phyloP scores from a whole-genome alignment of 23 red algal genomes.

The Gracilaria domingensis region DNA sequence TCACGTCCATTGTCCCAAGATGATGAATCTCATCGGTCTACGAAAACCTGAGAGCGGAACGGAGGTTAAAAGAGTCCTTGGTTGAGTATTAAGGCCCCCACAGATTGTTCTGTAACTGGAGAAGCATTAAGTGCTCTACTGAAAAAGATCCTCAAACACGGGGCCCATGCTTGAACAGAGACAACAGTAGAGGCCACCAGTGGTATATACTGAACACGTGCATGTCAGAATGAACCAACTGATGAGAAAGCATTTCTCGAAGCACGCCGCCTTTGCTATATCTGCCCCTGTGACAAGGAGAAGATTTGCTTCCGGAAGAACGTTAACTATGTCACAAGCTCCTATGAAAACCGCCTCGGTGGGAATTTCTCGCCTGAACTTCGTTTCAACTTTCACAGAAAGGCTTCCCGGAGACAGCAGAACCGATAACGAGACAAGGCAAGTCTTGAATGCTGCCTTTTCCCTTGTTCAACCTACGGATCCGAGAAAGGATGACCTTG shows the following conservation, averaged over 20 bases:
- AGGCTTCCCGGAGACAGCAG: conserved; percentile 60
- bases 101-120: too few species aligned
- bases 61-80: too few species aligned
- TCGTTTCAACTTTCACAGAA: conserved; percentile 70
- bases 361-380: conserved; percentile 32
- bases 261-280: conserved; percentile 15
- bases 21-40: too few species aligned
- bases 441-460: conserved; percentile 63
- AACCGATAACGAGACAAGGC: conserved; percentile 61
- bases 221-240: neutral
- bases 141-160: neutral
- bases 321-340: neutral
- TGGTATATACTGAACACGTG: neutral
- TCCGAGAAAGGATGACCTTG: conserved; percentile 62
- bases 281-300: neutral
- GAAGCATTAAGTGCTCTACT: too few species aligned
- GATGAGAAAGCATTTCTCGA: neutral
- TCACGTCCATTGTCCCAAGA: too few species aligned
- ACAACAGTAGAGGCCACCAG: neutral
- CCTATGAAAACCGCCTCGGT: neutral
- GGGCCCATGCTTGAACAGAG: neutral
- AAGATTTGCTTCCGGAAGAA: neutral
- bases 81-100: too few species aligned
- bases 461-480: conserved; percentile 76
- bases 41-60: too few species aligned